Base-by-base conservation (phyloP, 495 filamentous ascomycete genomes). In the Talaromyces thailandensis region DNA sequence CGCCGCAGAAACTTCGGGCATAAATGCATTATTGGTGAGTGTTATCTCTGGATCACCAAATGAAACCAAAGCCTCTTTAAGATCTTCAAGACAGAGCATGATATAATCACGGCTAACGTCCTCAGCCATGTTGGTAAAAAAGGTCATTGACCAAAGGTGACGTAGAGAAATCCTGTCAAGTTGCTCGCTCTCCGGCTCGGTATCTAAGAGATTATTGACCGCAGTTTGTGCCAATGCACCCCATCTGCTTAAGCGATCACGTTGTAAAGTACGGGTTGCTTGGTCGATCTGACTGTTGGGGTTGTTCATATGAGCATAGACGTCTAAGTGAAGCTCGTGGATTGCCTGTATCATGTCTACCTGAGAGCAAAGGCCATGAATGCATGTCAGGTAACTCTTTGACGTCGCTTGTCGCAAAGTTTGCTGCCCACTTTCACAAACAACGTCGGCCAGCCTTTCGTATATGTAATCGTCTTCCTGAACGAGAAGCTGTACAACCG, bases 251-350 rank as follows among this genome's bases (percentile, higher is more conserved):
- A 96, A 70, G 23, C 89, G 82, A 61, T 89, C 87, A 62, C 83
- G 83, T 63, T 91, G 89, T 35, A 82, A 68, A 43, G 81, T 62
- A 57, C 84, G 77, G 35, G 83, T 87, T 16, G 66, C 75, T 45
- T 76, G 69, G 55, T 88, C 85, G 23, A 89, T 84, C 14, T 86
- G 84, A 62, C 85, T 92, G 69, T 81, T 87, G 0, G 90, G 86
- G 63, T 87, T 86, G 18, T 88, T 93, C 61, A 91, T 87, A 16
- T 85, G 78, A 37, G 88, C 85, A 66, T 89, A 96, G 7, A 92
- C 79, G 61, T 97, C 93, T 2, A 98, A 78, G 67, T 97, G 91
- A 8, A 99, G 77, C 71, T 99, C 94, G 63, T 92, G 93, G 1
- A 95, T 76, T 59, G 87, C 86, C 66, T 97, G 84, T 1, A 87